Evolutionary conservation across 2,329 filamentous ascomycete genomes (phyloP), one percentile per base, ranked within the genome.

Genomic region (Xylaria arbuscula): DNA sequence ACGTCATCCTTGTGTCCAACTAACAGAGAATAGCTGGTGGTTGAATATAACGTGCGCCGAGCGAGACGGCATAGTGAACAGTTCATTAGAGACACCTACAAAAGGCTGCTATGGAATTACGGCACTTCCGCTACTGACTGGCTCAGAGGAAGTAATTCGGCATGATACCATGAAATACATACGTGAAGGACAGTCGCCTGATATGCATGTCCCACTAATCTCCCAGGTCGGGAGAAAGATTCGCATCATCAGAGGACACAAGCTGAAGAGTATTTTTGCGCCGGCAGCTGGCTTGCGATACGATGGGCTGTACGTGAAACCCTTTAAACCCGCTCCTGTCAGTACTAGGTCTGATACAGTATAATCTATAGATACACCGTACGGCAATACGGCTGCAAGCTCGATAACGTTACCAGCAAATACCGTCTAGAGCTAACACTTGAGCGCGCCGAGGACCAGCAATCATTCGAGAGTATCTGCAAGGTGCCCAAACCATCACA

Each of bases 281-380:
- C 87, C 87, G 0, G 73, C 75, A 42, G 84, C 80, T 1, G 87
- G 87, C 1, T 74, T 89, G 34, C 80, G 87, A 67, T 89, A 88
- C 69, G 87, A 89, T 73, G 87, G 87, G 59, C 71, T 88, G 86
- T 88, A 78, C 76, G 85, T 79, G 15, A n/a, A 45, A 50, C 2
- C 8, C 15, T 2, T 11, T 32, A 42, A 32, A 1, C 22, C 34
- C 13, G 8, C 50, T 34, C 38, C 4, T 42, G 48, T 8, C 28
- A 32, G 70, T 62, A 51, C 66, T 5, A 28, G 2, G 28, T 28
- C 28, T 62, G 45, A 67, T 19, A 22, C 9, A 15, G 28, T 42
- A 10, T n/a, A n/a, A 10, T 24, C 15, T 4, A 22, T 15, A 88
- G 86, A 36, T 88, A 88, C 74, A 82, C 76, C 2, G 78, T 89